Conservation (phyloP, 2,329 filamentous ascomycete species). For the Metarhizium guizhouense region DNA sequence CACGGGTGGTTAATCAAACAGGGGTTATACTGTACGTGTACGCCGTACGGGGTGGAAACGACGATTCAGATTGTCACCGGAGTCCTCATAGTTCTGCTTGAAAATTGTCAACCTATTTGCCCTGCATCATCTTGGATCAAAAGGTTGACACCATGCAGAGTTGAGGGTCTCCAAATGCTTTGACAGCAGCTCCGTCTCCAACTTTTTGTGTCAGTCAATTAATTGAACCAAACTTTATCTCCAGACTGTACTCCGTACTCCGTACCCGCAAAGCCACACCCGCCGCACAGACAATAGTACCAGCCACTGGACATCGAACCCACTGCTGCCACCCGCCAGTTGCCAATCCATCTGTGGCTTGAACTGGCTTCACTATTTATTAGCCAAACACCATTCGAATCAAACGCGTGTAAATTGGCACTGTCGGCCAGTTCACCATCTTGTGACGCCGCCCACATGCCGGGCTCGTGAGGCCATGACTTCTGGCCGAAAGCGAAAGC, state of each 20-base stretch:
- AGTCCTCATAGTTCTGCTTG: too few species aligned
- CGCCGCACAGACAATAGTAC: background rate
- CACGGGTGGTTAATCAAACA: too few species aligned
- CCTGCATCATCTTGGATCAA: background rate
- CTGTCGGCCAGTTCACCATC: background rate
- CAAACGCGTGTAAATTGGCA: background rate
- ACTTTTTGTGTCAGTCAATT: background rate
- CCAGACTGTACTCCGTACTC: background rate
- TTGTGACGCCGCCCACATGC: background rate
- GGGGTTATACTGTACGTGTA: too few species aligned
- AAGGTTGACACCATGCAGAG: too few species aligned
- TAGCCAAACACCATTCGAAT: background rate
- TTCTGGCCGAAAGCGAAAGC: slow-evolving; percentile 18
- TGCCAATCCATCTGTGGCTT: too few species aligned
- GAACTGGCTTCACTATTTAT: too few species aligned
- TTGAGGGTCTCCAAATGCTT: too few species aligned
- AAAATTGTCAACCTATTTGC: too few species aligned
- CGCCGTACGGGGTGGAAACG: too few species aligned
- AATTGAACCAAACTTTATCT: background rate
- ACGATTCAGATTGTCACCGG: too few species aligned
- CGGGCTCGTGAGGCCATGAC: slow-evolving; percentile 14
- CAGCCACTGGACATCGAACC: background rate
- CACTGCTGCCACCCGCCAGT: background rate
- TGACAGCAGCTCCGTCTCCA: too few species aligned
- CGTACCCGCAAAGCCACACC: background rate